Evolutionary conservation across 73 alveolate genomes (phyloP), one percentile per base, ranked within the genome.

Genomic region (Paramecium bursaria): DNA sequence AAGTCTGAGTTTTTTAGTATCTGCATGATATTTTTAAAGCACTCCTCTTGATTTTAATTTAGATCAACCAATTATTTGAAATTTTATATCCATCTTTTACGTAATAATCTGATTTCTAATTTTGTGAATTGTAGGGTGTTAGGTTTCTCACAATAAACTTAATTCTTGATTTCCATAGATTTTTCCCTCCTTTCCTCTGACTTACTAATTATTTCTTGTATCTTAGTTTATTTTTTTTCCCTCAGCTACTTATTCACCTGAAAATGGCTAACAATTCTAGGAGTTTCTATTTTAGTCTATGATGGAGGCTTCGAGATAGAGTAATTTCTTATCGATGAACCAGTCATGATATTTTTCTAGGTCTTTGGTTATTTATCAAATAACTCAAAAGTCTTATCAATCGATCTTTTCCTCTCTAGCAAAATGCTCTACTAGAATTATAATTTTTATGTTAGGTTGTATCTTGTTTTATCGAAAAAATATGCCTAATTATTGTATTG

Each of bases 61-160:
- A 67, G 22, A 6, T 31, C 30, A 39, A 67, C 35, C 1, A 39
- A 19, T 2, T 67, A 31, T 23, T 67, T 31, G 5, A 67, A 47
- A 6, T 27, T 31, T 31, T 57, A 5, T 9, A 42, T 47, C 53
- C 55, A 67, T 19, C 44, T 67, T 7, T 6, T 25, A 21, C 82
- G 39, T n/a, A 67, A 47, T 67, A 39, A n/a, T 35, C 22, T 11
- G 17, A 67, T 15, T 39, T 67, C 23, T 35, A 25, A 25, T 67
- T 67, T 67, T 2, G 82, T 42, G 19, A 47, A 47, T 15, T 35
- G 22, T 0, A 67, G 19, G 11, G 60, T 42, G 22, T 67, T 47
- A n/a, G 82, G 82, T 17, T 67, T 67, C 21, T 31, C 82, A 15
- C 55, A 39, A 42, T 67, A 67, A n/a, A 67, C 82, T 3, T 42